Percentiles rank a stretch among this genome's conserved stretches.
phyloP scores from a whole-genome alignment of 495 filamentous ascomycete species.

The Darksidea phi region DNA sequence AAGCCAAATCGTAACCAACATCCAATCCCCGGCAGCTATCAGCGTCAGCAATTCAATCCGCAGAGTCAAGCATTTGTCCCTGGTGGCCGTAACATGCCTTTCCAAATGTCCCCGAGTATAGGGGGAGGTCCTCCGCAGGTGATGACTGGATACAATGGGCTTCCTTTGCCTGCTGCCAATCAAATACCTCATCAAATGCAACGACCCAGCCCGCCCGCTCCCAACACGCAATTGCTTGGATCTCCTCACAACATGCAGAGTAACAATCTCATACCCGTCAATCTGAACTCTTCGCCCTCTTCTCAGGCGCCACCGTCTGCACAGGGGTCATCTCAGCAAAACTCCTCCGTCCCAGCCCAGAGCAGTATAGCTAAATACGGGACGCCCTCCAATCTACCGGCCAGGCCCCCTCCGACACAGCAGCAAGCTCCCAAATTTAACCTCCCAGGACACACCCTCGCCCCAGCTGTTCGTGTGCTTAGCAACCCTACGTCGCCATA shows the following conservation, averaged over 20 bases:
- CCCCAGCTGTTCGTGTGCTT: constrained; percentile 12
- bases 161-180: constrained; percentile 17
- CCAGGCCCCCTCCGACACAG: constrained; percentile 45
- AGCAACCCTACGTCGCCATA: constrained; percentile 13
- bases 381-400: constrained; percentile 45
- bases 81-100: constrained; percentile 35
- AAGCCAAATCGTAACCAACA: constrained; percentile 63
- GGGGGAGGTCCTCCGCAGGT: constrained; percentile 5
- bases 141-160: constrained; percentile 27
- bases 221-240: constrained; percentile 17
- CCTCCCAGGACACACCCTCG: constrained; percentile 20
- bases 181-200: constrained; percentile 25
- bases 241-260: constrained; percentile 24
- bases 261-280: constrained; percentile 22
- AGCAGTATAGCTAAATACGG: constrained; percentile 50
- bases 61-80: constrained; percentile 90
- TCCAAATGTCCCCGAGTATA: constrained; percentile 35
- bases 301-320: constrained; percentile 6
- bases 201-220: constrained; percentile 19
- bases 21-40: constrained; percentile 78
- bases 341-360: constrained; percentile 27
- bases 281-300: constrained; percentile 21
- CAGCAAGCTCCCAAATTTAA: constrained; percentile 36
- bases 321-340: neutral
- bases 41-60: constrained; percentile 83